phyloP scores from a whole-genome alignment of 1,284 basidiomycete species.

The Grifola frondosa region DNA sequence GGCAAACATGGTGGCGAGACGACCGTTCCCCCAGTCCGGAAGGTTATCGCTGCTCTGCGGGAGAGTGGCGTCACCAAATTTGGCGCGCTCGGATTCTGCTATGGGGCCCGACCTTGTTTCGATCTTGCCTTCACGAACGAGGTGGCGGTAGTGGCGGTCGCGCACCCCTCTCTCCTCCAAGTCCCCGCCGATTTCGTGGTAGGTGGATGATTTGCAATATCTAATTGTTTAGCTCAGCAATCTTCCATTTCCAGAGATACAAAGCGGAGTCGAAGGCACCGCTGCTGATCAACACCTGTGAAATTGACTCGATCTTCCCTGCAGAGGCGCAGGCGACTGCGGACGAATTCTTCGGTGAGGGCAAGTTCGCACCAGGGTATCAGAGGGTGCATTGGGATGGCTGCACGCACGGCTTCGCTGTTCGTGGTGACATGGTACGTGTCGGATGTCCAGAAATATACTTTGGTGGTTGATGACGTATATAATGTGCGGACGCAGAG shows the following conservation, averaged over 20 bases:
- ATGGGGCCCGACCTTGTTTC: slow-evolving; percentile 52
- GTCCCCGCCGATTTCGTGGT: slow-evolving; percentile 59
- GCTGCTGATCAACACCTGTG: slow-evolving; percentile 64
- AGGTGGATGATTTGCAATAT: no score
- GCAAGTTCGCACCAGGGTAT: slow-evolving; percentile 48
- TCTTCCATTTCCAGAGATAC: slow-evolving; percentile 54
- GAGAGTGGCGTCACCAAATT: slow-evolving; percentile 56
- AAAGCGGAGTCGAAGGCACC: slow-evolving; percentile 45
- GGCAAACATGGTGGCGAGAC: slow-evolving; percentile 40
- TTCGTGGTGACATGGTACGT: slow-evolving; percentile 35
- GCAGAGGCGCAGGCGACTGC: slow-evolving; percentile 44
- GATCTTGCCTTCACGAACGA: slow-evolving; percentile 64
- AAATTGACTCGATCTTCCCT: slow-evolving; percentile 52
- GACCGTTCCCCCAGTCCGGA: slow-evolving; percentile 52
- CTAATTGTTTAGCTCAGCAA: no score
- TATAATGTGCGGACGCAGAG: slow-evolving; percentile 18
- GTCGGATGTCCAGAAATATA: no score
- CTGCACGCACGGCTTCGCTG: slow-evolving; percentile 55
- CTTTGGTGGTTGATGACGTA: background rate
- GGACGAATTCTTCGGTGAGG: slow-evolving; percentile 55
- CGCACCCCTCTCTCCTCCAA: slow-evolving; percentile 72
- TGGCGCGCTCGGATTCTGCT: slow-evolving; percentile 68
- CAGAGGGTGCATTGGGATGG: slow-evolving; percentile 44
- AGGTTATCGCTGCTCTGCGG: slow-evolving; percentile 57
- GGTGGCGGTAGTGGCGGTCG: slow-evolving; percentile 50